Conservation (phyloP, 208 protist genomes). For the Trypanosoma avium region DNA sequence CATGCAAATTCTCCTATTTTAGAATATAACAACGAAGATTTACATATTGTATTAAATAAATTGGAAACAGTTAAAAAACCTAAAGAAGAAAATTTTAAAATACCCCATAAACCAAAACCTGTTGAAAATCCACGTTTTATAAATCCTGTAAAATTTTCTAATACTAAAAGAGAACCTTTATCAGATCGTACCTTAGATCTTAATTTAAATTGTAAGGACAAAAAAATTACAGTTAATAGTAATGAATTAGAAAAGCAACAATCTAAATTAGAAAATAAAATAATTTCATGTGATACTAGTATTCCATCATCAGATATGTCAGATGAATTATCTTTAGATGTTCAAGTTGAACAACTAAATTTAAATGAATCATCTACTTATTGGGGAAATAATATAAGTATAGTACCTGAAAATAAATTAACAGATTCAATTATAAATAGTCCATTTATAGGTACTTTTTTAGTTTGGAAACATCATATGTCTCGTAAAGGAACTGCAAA, state of each 20-base stretch:
- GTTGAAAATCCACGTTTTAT: not conserved
- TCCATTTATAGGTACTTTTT: conserved; percentile 26
- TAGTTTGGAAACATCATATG: conserved; percentile 62
- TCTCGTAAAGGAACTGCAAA: conserved; percentile 44
- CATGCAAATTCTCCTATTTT: too few relatives aligned
- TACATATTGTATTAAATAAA: too few relatives aligned
- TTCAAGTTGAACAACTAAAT: conserved; percentile 13
- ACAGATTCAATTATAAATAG: not conserved
- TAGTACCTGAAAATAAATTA: not conserved
- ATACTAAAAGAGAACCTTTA: not conserved
- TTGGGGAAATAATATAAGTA: conserved; percentile 3
- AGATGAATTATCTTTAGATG: conserved; percentile 11
- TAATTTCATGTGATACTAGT: not conserved
- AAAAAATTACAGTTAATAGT: not conserved
- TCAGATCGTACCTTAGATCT: conserved; percentile 15
- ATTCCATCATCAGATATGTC: conserved; percentile 12
- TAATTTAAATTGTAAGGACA: not conserved
- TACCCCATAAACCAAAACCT: not conserved
- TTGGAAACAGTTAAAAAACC: not conserved
- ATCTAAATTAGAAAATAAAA: not conserved
- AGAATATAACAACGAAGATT: not conserved
- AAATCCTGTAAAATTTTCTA: not conserved
- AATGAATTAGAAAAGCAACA: too few relatives aligned
- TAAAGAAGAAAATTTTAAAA: not conserved
- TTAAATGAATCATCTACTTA: not conserved